Percentiles rank a stretch among this genome's conserved stretches.
Evolutionary conservation across 2,329 filamentous ascomycete genomes (phyloP).

Genomic region (Scopulariopsis brevicaulis): DNA sequence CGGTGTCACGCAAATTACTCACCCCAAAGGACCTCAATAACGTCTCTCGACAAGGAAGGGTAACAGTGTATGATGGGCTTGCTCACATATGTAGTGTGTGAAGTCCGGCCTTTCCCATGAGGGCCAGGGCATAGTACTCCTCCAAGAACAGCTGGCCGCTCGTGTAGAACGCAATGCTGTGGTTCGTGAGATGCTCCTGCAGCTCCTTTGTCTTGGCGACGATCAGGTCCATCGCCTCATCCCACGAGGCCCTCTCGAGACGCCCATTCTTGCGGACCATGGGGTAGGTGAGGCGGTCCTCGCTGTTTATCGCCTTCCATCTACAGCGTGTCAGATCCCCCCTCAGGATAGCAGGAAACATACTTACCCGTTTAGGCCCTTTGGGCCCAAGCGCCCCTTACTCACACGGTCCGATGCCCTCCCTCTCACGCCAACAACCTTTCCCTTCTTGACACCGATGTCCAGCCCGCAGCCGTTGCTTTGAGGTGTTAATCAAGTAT

Average conservation of each 20-base stretch:
- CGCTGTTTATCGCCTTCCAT: conserved; percentile 16
- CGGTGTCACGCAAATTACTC: too few relatives aligned
- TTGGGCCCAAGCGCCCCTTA: conserved; percentile 21
- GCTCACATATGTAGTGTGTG: conserved; percentile 23
- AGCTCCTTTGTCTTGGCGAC: conserved; percentile 10
- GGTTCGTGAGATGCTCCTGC: conserved; percentile 17
- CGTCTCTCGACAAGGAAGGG: too few relatives aligned
- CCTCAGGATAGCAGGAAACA: neutral
- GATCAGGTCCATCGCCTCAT: conserved; percentile 23
- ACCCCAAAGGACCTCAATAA: too few relatives aligned
- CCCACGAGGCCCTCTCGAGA: conserved; percentile 20
- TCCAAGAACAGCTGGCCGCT: conserved; percentile 24
- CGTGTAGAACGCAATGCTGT: conserved; percentile 25
- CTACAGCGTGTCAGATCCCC: neutral
- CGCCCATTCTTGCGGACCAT: conserved; percentile 20
- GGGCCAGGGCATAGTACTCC: conserved; percentile 24
- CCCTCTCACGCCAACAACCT: conserved; percentile 22
- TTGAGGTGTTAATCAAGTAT: neutral
- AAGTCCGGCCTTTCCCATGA: conserved; percentile 23
- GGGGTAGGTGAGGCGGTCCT: conserved; percentile 19
- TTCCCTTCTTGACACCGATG: conserved; percentile 21
- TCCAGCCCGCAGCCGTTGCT: conserved; percentile 23
- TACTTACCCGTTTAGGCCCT: conserved; percentile 19
- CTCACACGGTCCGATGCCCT: conserved; percentile 19
- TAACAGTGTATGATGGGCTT: too few relatives aligned